Base-by-base conservation (phyloP, 1,284 basidiomycete species). In the Marasmius tenuissimus region DNA sequence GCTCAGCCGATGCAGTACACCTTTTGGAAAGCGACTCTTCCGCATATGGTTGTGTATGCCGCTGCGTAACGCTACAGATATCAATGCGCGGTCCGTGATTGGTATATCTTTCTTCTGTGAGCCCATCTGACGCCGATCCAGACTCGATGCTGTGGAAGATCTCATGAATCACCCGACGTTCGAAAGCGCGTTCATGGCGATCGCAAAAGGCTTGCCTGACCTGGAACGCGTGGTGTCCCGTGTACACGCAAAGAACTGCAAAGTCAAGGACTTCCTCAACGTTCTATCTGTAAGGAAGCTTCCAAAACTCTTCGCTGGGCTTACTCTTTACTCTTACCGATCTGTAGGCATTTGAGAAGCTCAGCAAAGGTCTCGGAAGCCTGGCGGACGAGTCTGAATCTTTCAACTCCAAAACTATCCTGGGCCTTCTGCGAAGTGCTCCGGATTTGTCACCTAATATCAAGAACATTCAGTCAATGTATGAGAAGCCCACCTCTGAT, bases 31-130 rank as follows among this genome's bases (percentile, higher is more conserved):
- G 73, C 85, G 95, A 45, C 81, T 98, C 35, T 97, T 98, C 82
- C 86, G 94, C 52, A 91, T 96, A 64, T 98, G 96, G 96, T 79
- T 98, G 8, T 96, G 93, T 64, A 89, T 91, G 80, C 96, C 96
- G 12, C 77, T 98, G 63, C 85, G 89, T 47, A 86, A 93, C 49
- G 86, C 88, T 33, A 73, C 82, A 14, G 92, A 92, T 45, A 98
- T 98, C 75, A 95, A 96, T 70, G 89, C 92, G 56, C 84, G 94
- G 92, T 93, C 69, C 48, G 75, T 68, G 27, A 27, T 27, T 4
- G 54, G 58, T 35, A 27, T 59, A 48, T 18, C 54, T 22, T 38
- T 27, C 20, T 60, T 58, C 20, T 53, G 6, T 42, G 14, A 33
- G 40, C 18, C 22, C 14, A 66, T 54, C 49, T 49, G 63, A 42